Evolutionary conservation across 352 stramenopile species (phyloP).

Genomic region (Globisporangium takayamanum): DNA sequence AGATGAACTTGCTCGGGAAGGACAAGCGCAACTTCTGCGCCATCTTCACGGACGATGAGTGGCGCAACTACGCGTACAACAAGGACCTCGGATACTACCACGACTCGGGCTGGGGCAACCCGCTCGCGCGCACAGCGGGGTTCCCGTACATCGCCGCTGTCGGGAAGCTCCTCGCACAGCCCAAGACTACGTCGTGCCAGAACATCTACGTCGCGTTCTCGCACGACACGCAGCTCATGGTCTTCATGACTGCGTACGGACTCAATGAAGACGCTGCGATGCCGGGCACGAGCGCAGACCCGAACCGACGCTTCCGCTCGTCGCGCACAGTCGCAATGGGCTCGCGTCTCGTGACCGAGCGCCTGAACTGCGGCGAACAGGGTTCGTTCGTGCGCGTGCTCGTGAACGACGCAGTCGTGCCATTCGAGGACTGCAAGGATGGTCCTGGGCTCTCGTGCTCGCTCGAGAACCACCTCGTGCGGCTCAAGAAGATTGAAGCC

Average conservation of each 20-base stretch:
- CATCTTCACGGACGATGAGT: constrained; percentile 53
- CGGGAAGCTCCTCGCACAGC: constrained; percentile 32
- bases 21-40: constrained; percentile 31
- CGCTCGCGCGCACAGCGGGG: constrained; percentile 31
- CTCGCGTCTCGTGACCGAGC: constrained; percentile 36
- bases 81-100: constrained; percentile 55
- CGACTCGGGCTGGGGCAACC: constrained; percentile 38
- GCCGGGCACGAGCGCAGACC: constrained; percentile 25
- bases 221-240: constrained; percentile 50
- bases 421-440: constrained; percentile 32
- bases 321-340: constrained; percentile 40
- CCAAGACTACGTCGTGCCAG: constrained; percentile 37
- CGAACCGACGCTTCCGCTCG: constrained; percentile 33
- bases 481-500: constrained; percentile 28
- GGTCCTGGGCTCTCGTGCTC: constrained; percentile 43
- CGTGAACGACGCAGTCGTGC: constrained; percentile 45
- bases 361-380: constrained; percentile 30
- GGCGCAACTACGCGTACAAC: constrained; percentile 43
- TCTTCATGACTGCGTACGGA: constrained; percentile 36
- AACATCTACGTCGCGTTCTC: constrained; percentile 49
- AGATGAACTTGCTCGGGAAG: constrained; percentile 42
- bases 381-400: constrained; percentile 35
- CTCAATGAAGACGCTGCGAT: constrained; percentile 39
- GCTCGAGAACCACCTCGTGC: constrained; percentile 28
- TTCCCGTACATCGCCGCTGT: constrained; percentile 39